These are phyloP conservation scores for Aureobasidium sp. DNA, from an alignment of 2,329 filamentous ascomycete species.

Conservation along the genomic window DNA sequence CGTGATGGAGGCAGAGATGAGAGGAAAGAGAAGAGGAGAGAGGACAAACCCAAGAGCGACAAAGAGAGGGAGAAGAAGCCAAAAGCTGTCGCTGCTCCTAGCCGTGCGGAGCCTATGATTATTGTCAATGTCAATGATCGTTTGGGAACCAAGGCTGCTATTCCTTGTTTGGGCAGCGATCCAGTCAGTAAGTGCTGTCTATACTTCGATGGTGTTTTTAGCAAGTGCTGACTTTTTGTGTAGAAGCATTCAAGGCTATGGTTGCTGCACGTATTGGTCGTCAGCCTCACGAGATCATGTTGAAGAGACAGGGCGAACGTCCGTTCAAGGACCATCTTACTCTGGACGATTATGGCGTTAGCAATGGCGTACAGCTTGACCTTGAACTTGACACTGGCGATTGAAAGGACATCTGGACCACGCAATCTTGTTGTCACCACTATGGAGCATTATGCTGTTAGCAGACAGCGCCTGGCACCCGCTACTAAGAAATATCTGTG, in stretches of 20 bases:
- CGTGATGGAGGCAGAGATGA: constrained; percentile 12
- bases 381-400: constrained; percentile 34
- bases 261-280: constrained; percentile 84
- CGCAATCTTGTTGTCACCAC: no score
- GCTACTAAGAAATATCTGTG: no score
- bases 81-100: constrained; percentile 19
- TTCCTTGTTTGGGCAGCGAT: constrained; percentile 81
- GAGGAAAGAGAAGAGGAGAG: constrained; percentile 1
- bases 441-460: neutral
- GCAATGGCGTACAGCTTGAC: constrained; percentile 66
- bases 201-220: neutral
- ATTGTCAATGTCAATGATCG: constrained; percentile 90
- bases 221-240: constrained; percentile 11
- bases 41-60: constrained; percentile 18
- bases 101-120: constrained; percentile 70
- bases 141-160: constrained; percentile 90
- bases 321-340: constrained; percentile 89
- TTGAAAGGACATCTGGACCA: constrained; percentile 18
- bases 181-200: constrained; percentile 48
- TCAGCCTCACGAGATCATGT: constrained; percentile 80
- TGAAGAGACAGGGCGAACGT: constrained; percentile 84
- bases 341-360: constrained; percentile 87
- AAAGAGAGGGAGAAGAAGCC: constrained; percentile 20
- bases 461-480: no score
- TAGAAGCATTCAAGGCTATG: constrained; percentile 76